phyloP scores from a whole-genome alignment of 2,329 filamentous ascomycete genomes.

The Fusarium citri region DNA sequence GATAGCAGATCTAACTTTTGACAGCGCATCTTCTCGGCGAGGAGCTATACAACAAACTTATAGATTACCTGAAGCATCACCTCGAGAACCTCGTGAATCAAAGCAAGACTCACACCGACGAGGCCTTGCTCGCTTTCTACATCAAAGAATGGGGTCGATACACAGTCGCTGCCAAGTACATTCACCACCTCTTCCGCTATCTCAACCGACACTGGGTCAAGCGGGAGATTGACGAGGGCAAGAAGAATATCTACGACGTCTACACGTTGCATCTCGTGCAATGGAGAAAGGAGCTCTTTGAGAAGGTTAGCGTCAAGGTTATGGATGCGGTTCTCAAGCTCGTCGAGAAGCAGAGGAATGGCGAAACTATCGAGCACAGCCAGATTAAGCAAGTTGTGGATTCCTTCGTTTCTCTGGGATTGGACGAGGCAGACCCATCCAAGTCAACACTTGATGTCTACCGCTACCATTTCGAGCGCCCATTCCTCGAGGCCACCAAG shows the following conservation, averaged over 20 bases:
- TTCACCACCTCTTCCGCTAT: conserved; percentile 96
- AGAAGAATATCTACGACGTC: conserved; percentile 98
- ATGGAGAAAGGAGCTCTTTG: conserved; percentile 93
- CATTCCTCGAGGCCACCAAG: conserved; percentile 87
- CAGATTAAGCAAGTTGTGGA: conserved; percentile 98
- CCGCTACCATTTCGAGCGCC: conserved; percentile 89
- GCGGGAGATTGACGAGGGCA: conserved; percentile 97
- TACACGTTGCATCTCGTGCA: conserved; percentile 96
- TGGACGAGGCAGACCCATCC: conserved; percentile 91
- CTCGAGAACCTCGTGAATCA: conserved; percentile 76
- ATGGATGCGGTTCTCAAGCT: conserved; percentile 96
- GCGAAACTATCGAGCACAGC: conserved; percentile 95
- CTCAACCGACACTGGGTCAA: conserved; percentile 99
- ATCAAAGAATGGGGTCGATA: conserved; percentile 97
- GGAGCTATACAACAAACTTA: conserved; percentile 93
- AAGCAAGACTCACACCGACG: conserved; percentile 85
- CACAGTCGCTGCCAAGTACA: conserved; percentile 95
- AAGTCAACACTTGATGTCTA: conserved; percentile 98
- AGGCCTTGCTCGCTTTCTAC: conserved; percentile 91
- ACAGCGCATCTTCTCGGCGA: conserved; percentile 93
- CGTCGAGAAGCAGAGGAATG: conserved; percentile 96
- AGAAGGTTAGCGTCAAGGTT: conserved; percentile 83
- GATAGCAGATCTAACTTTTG: conserved; percentile 24
- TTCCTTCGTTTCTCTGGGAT: conserved; percentile 92
- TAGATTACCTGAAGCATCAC: conserved; percentile 83